Conservation (phyloP, 129 eudicot species). For the Arctium lappa region DNA sequence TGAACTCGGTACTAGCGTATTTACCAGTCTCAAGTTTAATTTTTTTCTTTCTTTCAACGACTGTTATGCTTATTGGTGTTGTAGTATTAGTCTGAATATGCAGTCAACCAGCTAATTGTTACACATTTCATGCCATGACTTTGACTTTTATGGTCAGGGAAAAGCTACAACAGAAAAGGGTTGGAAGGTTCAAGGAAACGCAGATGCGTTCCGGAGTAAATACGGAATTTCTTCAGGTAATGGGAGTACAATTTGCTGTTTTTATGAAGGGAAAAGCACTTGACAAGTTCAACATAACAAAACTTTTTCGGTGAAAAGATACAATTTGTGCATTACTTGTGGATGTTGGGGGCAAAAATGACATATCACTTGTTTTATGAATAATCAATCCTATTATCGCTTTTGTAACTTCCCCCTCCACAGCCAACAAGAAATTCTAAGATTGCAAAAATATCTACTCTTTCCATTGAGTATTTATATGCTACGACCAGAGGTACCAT, state of each 20-base stretch:
- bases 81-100: neutral
- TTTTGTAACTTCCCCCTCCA: neutral
- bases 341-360: neutral
- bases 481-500: neutral
- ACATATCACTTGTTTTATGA: neutral
- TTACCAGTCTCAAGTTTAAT: neutral
- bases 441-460: neutral
- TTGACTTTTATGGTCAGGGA: constrained; percentile 30
- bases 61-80: neutral
- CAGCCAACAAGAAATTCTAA: neutral
- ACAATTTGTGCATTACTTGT: neutral
- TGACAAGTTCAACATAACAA: neutral
- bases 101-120: neutral
- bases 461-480: neutral
- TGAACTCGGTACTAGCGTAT: constrained; percentile 40
- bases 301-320: neutral
- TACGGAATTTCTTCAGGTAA: constrained; percentile 71
- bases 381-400: neutral
- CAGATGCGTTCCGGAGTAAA: constrained; percentile 45
- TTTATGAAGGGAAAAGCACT: neutral
- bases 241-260: neutral
- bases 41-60: neutral
- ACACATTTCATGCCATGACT: constrained; percentile 17
- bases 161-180: constrained; percentile 23
- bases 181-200: constrained; percentile 58